Percentiles rank a stretch among this genome's conserved stretches.
These are phyloP conservation scores for Pestalotiopsis sp. DNA, from an alignment of 2,329 filamentous ascomycete species.

Conservation along the genomic window DNA sequence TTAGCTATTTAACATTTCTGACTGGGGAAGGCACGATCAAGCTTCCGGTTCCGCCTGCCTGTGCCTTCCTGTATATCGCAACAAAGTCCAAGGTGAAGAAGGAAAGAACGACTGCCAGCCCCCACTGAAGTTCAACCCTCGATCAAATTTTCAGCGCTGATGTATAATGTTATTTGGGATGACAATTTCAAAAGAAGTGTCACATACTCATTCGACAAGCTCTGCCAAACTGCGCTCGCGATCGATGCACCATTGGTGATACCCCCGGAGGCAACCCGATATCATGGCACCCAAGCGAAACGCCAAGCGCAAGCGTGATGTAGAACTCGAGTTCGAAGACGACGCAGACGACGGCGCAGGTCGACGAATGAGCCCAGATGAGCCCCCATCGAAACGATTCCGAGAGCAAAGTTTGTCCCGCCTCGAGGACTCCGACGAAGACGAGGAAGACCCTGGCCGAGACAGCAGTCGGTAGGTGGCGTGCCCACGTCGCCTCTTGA, in stretches of 20 bases:
- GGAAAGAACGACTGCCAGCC: background rate
- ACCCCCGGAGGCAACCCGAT: background rate
- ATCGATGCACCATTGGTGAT: background rate
- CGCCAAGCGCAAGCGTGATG: conserved; percentile 22
- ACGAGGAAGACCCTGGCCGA: conserved; percentile 29
- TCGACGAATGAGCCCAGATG: conserved; percentile 13
- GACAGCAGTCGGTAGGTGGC: conserved; percentile 22
- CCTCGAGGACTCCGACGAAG: conserved; percentile 29
- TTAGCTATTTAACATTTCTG: too few species aligned
- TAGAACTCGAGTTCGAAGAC: conserved; percentile 19
- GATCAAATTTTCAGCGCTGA: background rate
- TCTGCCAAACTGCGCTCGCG: background rate
- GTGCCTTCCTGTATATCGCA: background rate
- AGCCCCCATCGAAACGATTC: background rate
- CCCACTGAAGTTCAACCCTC: background rate
- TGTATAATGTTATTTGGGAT: background rate
- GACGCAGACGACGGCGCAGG: conserved; percentile 17
- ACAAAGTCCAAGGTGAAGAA: background rate
- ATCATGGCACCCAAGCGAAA: conserved; percentile 21
- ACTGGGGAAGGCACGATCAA: too few species aligned
- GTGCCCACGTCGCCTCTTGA: background rate
- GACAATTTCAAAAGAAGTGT: background rate
- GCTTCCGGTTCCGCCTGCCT: background rate
- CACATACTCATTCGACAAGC: background rate
- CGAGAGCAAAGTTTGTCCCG: conserved; percentile 20